Percentiles rank a stretch among this genome's conserved stretches.
These are phyloP conservation scores for Alternaria triticina DNA, from an alignment of 2,329 filamentous ascomycete genomes.

Conservation along the genomic window DNA sequence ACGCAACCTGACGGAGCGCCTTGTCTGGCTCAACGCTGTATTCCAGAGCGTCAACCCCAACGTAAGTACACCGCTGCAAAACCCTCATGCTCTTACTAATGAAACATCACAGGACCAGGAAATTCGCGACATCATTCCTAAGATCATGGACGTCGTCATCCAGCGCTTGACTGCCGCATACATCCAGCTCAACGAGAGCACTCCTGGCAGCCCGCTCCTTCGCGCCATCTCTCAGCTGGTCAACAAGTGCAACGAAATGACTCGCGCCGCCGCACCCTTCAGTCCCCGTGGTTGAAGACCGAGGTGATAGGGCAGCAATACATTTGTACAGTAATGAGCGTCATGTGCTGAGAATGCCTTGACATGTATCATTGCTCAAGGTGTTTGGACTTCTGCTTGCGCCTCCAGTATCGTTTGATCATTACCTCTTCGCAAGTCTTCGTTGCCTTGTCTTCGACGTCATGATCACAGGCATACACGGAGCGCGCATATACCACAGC, in stretches of 20 bases:
- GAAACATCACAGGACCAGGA: constrained; percentile 55
- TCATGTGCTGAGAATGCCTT: constrained; percentile 41
- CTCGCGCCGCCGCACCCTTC: constrained; percentile 29
- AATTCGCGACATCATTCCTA: constrained; percentile 62
- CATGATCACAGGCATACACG: background rate
- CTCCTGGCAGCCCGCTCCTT: constrained; percentile 59
- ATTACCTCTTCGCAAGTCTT: background rate
- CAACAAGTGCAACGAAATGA: constrained; percentile 42
- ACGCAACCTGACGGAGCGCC: constrained; percentile 60
- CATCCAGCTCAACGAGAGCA: constrained; percentile 61
- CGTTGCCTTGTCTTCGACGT: background rate
- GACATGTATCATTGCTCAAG: constrained; percentile 7
- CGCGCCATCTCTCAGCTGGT: constrained; percentile 58
- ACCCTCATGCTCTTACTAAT: constrained; percentile 19
- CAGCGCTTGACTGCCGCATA: constrained; percentile 64
- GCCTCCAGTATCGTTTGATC: background rate
- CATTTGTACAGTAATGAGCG: background rate
- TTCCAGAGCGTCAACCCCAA: constrained; percentile 60
- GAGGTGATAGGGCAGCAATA: background rate
- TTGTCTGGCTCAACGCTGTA: constrained; percentile 65
- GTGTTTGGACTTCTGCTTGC: no score
- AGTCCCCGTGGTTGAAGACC: constrained; percentile 17
- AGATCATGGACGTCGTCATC: constrained; percentile 66
- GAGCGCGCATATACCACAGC: background rate
- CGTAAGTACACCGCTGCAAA: constrained; percentile 48